Evolutionary conservation across 306 rosid species (phyloP).

Genomic region (Quercus suber): DNA sequence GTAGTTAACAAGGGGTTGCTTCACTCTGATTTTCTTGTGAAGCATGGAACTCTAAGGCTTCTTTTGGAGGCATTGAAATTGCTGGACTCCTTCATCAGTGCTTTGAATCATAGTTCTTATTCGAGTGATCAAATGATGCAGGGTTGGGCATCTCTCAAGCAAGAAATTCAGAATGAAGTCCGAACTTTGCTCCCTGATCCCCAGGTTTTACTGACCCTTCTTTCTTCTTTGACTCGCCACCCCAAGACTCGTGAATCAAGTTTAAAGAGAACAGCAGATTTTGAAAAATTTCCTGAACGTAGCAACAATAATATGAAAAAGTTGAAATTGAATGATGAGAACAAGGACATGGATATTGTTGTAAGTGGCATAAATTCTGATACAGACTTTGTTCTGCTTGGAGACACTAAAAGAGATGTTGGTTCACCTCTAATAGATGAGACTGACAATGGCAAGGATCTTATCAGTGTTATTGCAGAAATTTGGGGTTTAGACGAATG

Average conservation of each 20-base stretch:
- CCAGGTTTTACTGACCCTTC: constrained; percentile 63
- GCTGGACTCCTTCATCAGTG: constrained; percentile 51
- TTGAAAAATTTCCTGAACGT: constrained; percentile 26
- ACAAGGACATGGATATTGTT: constrained; percentile 57
- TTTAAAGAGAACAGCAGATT: constrained; percentile 52
- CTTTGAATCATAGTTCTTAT: constrained; percentile 34
- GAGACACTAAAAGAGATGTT: constrained; percentile 30
- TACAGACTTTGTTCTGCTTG: constrained; percentile 27
- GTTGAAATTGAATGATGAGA: constrained; percentile 41
- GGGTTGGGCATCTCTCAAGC: constrained; percentile 35
- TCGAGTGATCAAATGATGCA: constrained; percentile 14
- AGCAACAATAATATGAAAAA: constrained; percentile 39
- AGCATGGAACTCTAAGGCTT: constrained; percentile 53
- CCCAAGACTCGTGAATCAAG: constrained; percentile 34
- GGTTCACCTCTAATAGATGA: constrained; percentile 26
- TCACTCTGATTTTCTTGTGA: constrained; percentile 41
- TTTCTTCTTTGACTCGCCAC: constrained; percentile 57
- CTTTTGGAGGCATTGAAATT: constrained; percentile 74
- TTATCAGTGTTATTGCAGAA: constrained; percentile 44
- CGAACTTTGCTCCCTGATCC: constrained; percentile 76
- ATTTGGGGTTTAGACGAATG: constrained; percentile 60
- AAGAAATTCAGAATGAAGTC: constrained; percentile 64
- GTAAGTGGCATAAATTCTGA: constrained; percentile 61
- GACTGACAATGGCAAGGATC: constrained; percentile 40
- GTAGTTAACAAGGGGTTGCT: constrained; percentile 77